Evolutionary conservation across 352 stramenopile genomes (phyloP).

Genomic region (Phytophthora niederhauseri): DNA sequence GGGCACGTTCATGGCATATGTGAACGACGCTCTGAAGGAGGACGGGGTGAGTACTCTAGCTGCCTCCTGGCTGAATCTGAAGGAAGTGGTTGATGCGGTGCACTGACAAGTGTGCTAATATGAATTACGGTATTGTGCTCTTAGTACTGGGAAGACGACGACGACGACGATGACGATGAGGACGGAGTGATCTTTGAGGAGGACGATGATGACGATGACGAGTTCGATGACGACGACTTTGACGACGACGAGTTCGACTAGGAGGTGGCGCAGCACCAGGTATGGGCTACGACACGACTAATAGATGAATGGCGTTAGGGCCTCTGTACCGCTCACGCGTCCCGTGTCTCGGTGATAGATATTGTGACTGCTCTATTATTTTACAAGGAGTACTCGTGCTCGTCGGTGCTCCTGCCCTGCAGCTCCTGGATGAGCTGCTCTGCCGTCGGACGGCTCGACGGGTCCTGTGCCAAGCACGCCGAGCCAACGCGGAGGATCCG

Average conservation of each 20-base stretch:
- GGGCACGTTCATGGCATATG: conserved; percentile 62
- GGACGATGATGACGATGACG: background rate
- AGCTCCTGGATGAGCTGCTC: conserved; percentile 19
- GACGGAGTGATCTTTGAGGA: conserved; percentile 7
- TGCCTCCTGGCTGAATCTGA: too few relatives aligned
- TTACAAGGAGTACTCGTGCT: conserved; percentile 11
- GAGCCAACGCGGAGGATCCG: conserved; percentile 32
- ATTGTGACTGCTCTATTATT: conserved; percentile 7
- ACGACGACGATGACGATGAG: conserved; percentile 13
- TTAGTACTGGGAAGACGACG: conserved; percentile 22
- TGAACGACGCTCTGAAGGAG: conserved; percentile 56
- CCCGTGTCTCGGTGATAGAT: conserved; percentile 17
- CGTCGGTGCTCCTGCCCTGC: background rate
- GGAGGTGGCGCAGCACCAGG: background rate
- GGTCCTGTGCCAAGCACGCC: conserved; percentile 35
- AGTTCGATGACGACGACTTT: conserved; percentile 29
- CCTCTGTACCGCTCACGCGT: conserved; percentile 12
- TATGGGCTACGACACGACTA: background rate
- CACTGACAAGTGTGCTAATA: background rate
- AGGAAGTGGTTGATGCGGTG: background rate
- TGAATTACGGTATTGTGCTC: background rate
- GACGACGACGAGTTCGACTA: conserved; percentile 38
- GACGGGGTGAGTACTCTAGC: conserved; percentile 43
- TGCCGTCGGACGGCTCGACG: conserved; percentile 13
- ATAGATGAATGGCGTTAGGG: conserved; percentile 26